phyloP scores from a whole-genome alignment of 2,329 filamentous ascomycete genomes.

The Periconia sp. region DNA sequence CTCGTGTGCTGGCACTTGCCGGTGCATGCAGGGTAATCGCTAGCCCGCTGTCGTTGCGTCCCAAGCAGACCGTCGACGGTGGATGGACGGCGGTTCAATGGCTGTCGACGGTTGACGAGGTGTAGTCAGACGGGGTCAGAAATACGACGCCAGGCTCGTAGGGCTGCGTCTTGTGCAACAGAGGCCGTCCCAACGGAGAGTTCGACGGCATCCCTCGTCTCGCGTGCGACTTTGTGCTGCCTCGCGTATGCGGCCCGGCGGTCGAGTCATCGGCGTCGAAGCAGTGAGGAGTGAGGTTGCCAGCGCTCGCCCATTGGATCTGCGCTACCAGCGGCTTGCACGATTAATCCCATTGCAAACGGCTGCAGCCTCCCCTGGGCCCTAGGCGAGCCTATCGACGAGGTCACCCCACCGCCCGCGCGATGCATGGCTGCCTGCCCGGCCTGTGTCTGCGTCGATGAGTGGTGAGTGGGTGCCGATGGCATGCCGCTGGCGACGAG shows the following conservation, averaged over 20 bases:
- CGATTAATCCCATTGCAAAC: background rate
- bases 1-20: too few species aligned
- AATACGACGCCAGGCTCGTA: too few species aligned
- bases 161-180: conserved; percentile 29
- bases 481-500: background rate
- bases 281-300: too few species aligned
- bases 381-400: too few species aligned
- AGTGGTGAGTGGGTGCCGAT: too few species aligned
- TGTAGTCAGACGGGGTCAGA: too few species aligned
- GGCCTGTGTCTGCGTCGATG: too few species aligned
- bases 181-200: conserved; percentile 12
- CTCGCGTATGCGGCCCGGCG: background rate
- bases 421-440: too few species aligned
- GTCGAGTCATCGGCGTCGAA: background rate
- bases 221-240: background rate
- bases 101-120: too few species aligned
- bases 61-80: conserved; percentile 1
- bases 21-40: too few species aligned
- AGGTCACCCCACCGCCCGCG: too few species aligned
- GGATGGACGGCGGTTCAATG: background rate
- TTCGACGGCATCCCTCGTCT: background rate
- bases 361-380: background rate
- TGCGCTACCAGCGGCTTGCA: background rate
- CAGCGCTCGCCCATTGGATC: background rate
- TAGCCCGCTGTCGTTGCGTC: too few species aligned